Base-by-base conservation (phyloP, 2,329 filamentous ascomycete species). In the Beauveria sp. region DNA sequence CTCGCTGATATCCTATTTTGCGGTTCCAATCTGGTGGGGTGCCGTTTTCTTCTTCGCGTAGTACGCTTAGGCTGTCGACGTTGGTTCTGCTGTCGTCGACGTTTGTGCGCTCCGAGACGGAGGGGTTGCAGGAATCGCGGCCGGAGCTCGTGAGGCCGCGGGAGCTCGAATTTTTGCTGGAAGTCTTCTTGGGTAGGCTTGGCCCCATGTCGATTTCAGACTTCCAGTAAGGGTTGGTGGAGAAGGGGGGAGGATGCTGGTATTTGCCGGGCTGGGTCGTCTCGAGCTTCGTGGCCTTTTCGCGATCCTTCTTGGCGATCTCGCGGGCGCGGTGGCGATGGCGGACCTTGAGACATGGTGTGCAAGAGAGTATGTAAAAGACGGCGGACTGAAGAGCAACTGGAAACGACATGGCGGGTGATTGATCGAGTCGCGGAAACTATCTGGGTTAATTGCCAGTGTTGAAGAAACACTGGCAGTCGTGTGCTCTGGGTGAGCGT, bases 171-270 rank as follows among this genome's bases (percentile, higher is more conserved):
- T 78, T 85, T 75, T 81, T 85, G 74, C 74, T 83, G 65, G 70
- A 76, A 62, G 81, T 75, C 72, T 87, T 82, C 68, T 87, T 87
- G 37, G 86, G 87, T 41, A 89, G 81, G 3, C 84, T 85, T 2
- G 92, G 92, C 0, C 92, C 92, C 75, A 92, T 82, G 64, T 80
- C 80, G 66, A 97, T 96, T 73, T 97, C 92, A 70, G 94, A 89
- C 37, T 83, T 79, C 92, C 92, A 97, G 75, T 90, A 91, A 14
- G 88, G 87, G 69, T 97, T 97, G 30, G 91, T 96, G 69, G 87
- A 88, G 68, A 91, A 94, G 1, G 91, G 90, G 50, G 86, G 84
- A 2, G 89, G 92, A 68, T 97, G 92, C 55, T 85, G 81, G 72
- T 96, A 94, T 12, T 85, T 74, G 46, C 84, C 84, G 0, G 90